Evolutionary conservation across 495 filamentous ascomycete species (phyloP).

Genomic region (Cercophora scortea): DNA sequence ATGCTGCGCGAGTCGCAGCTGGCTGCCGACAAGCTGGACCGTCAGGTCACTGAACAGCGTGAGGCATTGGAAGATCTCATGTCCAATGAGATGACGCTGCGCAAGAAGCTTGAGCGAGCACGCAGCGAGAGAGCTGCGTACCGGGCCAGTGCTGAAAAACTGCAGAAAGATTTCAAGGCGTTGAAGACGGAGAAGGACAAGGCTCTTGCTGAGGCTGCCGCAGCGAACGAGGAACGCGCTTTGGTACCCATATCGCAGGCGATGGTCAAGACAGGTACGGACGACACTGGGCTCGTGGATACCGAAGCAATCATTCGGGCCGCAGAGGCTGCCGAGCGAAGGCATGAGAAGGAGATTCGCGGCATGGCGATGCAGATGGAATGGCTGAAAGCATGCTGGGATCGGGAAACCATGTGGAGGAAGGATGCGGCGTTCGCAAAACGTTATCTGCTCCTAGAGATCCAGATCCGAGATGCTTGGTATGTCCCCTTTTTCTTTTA

Average conservation of each 20-base stretch:
- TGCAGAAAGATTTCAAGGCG: constrained; percentile 32
- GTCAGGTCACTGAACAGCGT: constrained; percentile 31
- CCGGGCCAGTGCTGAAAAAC: constrained; percentile 33
- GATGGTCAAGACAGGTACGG: neutral
- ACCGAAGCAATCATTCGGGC: constrained; percentile 39
- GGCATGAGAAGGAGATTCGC: constrained; percentile 72
- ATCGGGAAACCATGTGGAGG: constrained; percentile 73
- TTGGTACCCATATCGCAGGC: constrained; percentile 3
- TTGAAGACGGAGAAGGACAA: constrained; percentile 31
- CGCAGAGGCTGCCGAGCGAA: constrained; percentile 45
- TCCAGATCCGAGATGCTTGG: constrained; percentile 78
- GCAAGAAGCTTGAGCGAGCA: constrained; percentile 40
- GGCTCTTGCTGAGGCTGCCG: constrained; percentile 16
- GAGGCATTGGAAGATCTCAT: constrained; percentile 26
- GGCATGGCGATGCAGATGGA: constrained; percentile 83
- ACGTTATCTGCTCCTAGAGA: constrained; percentile 66
- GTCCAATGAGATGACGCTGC: constrained; percentile 21
- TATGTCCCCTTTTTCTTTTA: constrained; percentile 43
- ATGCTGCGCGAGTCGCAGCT: constrained; percentile 66
- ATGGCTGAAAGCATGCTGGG: constrained; percentile 72
- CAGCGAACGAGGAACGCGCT: constrained; percentile 10
- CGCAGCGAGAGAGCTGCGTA: constrained; percentile 37
- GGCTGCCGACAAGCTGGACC: constrained; percentile 34
- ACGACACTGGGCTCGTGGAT: constrained; percentile 11
- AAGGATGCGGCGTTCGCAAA: constrained; percentile 73